Conservation (phyloP, 495 filamentous ascomycete species). For the Thermothielavioides terrestris region DNA sequence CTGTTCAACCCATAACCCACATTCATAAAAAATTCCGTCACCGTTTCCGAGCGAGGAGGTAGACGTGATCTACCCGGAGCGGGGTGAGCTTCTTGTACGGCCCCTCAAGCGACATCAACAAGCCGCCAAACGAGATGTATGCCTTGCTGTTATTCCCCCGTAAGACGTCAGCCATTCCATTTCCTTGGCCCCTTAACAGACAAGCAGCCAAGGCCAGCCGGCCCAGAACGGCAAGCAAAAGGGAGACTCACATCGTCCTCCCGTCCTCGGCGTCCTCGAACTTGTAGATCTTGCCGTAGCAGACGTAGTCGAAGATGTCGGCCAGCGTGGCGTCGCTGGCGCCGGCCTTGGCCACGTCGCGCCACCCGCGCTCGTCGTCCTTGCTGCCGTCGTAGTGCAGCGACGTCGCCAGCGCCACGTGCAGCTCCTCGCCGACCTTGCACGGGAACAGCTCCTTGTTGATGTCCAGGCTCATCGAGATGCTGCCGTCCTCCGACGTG, state of each 20-base stretch:
- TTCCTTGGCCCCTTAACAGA: no score
- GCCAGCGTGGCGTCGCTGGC: conserved; percentile 62
- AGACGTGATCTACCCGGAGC: conserved; percentile 83
- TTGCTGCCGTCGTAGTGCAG: conserved; percentile 77
- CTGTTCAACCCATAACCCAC: neutral
- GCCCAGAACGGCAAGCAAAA: no score
- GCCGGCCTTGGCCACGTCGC: conserved; percentile 54
- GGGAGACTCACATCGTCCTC: conserved; percentile 77
- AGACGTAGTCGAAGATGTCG: conserved; percentile 94
- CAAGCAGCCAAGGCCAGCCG: no score
- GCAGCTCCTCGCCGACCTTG: conserved; percentile 59
- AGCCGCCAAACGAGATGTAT: conserved; percentile 84
- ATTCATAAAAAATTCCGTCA: conserved; percentile 29
- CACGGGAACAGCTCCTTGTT: conserved; percentile 88
- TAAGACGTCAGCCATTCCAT: conserved; percentile 14
- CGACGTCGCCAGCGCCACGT: conserved; percentile 72
- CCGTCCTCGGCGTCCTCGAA: conserved; percentile 79
- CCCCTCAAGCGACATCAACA: conserved; percentile 82
- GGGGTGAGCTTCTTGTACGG: conserved; percentile 94
- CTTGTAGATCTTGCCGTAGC: conserved; percentile 94
- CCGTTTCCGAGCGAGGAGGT: conserved; percentile 80
- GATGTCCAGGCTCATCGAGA: conserved; percentile 73
- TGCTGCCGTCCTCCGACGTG: conserved; percentile 59
- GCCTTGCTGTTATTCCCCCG: conserved; percentile 63
- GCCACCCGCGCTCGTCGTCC: conserved; percentile 64